Evolutionary conservation across 257 asterid species (phyloP), one percentile per base, ranked within the genome.

Genomic region (Solanum acaule): DNA sequence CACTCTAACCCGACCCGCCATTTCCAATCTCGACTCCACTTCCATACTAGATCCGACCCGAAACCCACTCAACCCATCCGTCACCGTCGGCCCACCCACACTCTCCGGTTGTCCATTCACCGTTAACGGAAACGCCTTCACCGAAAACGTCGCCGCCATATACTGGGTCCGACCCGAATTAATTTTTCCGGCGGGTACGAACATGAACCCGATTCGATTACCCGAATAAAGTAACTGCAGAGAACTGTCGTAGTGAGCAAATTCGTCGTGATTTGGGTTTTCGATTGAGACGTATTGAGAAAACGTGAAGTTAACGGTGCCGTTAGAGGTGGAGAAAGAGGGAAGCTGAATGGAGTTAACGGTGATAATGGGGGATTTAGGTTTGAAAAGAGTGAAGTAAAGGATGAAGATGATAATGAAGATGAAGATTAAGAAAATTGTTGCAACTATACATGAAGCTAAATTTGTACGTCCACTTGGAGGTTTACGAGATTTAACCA

Each of bases 171-270:
- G 85, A 14, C 96, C 96, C 76, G 98, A 92, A 82, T 73, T 91
- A 88, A 96, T 93, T 63, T 92, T 94, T 0, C 98, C 99, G 85
- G 99, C 98, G 65, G 99, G 99, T 15, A 97, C 91, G 89, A 93
- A 93, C 98, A 97, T 90, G 95, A 96, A 93, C 1, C 99, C 99
- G 49, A 97, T 92, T 78, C 94, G 98, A 63, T 56, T 90, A 18
- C 95, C 98, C 76, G 92, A 92, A 90, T 96, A 89, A 88, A 94
- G 90, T 63, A 95, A 93, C 94, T 90, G 98, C 8, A 95, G 92
- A 13, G 99, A 94, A 93, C 98, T 94, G 92, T 94, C 98, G 90
- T 94, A 96, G 95, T 96, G 99, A 46, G 92, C 88, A 93, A 95
- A 95, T 6, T 83, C 93, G 23, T 93, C 99, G 87, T 93, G 92